Conservation (phyloP, 2,329 filamentous ascomycete genomes). For the Microcera coccophila region DNA sequence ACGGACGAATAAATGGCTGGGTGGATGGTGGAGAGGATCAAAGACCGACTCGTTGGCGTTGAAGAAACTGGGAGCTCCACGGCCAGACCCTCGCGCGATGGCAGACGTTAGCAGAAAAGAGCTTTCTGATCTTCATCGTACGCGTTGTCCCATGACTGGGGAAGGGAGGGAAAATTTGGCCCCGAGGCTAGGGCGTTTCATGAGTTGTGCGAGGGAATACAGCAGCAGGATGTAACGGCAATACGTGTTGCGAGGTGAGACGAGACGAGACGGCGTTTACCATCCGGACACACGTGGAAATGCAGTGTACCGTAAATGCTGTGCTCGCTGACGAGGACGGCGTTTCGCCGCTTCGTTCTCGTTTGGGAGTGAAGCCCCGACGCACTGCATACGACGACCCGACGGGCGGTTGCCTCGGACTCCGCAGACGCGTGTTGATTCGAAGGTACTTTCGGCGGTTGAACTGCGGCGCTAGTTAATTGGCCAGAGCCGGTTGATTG, state of each 20-base stretch:
- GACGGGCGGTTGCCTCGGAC: not conserved
- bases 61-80: no score
- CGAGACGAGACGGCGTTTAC: not conserved
- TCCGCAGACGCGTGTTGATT: not conserved
- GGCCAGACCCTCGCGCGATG: no score
- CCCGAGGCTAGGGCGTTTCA: not conserved
- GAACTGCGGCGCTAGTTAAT: no score
- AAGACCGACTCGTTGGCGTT: no score
- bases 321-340: not conserved
- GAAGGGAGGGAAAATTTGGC: not conserved
- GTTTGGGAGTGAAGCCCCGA: not conserved
- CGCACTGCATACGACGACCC: not conserved
- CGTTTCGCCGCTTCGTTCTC: not conserved
- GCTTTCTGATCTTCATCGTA: no score
- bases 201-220: slow-evolving; percentile 1
- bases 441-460: not conserved
- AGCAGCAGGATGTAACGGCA: slow-evolving; percentile 1
- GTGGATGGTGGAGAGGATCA: no score
- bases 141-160: no score
- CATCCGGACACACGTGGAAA: not conserved
- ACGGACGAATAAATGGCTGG: no score
- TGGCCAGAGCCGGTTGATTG: no score
- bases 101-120: no score
- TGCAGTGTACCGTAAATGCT: not conserved
- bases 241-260: not conserved